Evolutionary conservation across 2,329 filamentous ascomycete genomes (phyloP), one percentile per base, ranked within the genome.

Genomic region (Fusarium sp.): DNA sequence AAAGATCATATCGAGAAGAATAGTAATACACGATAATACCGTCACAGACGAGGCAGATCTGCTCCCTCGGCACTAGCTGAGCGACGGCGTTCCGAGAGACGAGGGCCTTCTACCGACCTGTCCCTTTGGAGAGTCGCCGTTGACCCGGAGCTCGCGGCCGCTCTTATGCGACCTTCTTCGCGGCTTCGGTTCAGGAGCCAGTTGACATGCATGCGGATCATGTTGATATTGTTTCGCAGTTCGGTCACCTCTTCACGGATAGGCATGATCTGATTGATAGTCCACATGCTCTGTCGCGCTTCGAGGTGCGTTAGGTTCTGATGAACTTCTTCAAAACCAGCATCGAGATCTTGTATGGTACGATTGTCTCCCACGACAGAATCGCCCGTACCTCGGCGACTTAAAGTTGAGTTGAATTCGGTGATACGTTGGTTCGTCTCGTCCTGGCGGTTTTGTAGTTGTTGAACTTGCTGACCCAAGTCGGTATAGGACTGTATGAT

Each of bases 221-320:
- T 85, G 53, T 86, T 87, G 63, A 88, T 80, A 68, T 84, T 88
- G 77, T 85, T 88, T 45, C 84, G 81, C 43, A 88, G 80, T 75
- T 90, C 88, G 6, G 85, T 84, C n/a, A 90, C 83, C 76, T 89
- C 87, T 62, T 90, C 87, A 59, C 88, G 87, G 64, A 90, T 85
- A 10, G 86, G 87, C 73, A 88, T 83, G 7, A 87, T 85, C 75
- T 90, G 87, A 71, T 89, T 89, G 73, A 90, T 82, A 11, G 88
- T 82, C 82, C 87, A 85, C 78, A 89, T 85, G 32, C 84, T 87
- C 73, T 89, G 87, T 50, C 87, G 84, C 5, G 85, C 86, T 73
- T 90, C 88, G 51, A 89, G 81, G 61, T 89, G 87, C 21, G 84
- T 86, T 40, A 90, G 73, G 43, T 84, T 85, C 58, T 87, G 84